phyloP scores from a whole-genome alignment of 352 stramenopile genomes.

The Phytophthora pistaciae region DNA sequence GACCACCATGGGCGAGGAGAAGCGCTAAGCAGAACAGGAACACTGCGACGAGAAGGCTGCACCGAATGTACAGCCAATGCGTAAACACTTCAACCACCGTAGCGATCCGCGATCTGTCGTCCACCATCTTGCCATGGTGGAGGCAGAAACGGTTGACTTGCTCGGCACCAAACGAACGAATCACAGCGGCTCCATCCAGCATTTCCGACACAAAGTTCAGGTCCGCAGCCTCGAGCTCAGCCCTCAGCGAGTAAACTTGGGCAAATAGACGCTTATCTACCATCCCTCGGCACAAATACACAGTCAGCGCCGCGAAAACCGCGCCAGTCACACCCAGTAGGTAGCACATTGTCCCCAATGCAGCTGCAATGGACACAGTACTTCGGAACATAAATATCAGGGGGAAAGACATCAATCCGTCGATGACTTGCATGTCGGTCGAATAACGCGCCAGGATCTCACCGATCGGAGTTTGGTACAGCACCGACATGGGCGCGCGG shows the following conservation, averaged over 20 bases:
- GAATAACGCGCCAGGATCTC: slow-evolving; percentile 48
- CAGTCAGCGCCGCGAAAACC: slow-evolving; percentile 30
- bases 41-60: slow-evolving; percentile 38
- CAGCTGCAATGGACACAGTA: slow-evolving; percentile 35
- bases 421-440: slow-evolving; percentile 44
- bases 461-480: slow-evolving; percentile 50
- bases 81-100: slow-evolving; percentile 42
- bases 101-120: slow-evolving; percentile 39
- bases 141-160: slow-evolving; percentile 39
- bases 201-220: slow-evolving; percentile 53
- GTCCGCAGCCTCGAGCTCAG: slow-evolving; percentile 36
- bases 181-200: slow-evolving; percentile 45
- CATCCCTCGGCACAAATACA: slow-evolving; percentile 40
- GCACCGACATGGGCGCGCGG: slow-evolving; percentile 41
- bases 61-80: slow-evolving; percentile 47
- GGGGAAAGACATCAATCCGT: slow-evolving; percentile 40
- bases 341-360: slow-evolving; percentile 45
- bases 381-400: slow-evolving; percentile 42
- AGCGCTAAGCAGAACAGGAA: slow-evolving; percentile 46
- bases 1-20: slow-evolving; percentile 33
- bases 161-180: slow-evolving; percentile 44
- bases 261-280: slow-evolving; percentile 47
- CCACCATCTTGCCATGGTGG: slow-evolving; percentile 44
- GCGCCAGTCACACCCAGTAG: slow-evolving; percentile 33
- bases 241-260: slow-evolving; percentile 42